Evolutionary conservation across 345 rosid genomes (phyloP).

Genomic region (Eucalyptus melliodora): DNA sequence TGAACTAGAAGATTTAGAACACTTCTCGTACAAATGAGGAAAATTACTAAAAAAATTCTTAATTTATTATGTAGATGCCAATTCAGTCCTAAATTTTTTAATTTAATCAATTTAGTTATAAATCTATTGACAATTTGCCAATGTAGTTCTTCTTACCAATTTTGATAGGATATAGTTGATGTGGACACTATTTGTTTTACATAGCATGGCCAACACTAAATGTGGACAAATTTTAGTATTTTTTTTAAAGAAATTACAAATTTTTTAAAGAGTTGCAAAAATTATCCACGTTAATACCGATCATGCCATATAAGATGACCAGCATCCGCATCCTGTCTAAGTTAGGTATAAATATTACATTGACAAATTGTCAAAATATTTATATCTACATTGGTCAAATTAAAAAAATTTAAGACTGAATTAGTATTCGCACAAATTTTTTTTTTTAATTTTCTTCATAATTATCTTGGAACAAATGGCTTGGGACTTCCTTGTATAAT

Average conservation of each 20-base stretch:
- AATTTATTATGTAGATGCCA: neutral
- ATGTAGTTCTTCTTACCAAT: neutral
- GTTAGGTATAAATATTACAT: neutral
- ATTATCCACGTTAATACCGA: fast-evolving
- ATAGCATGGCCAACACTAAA: fast-evolving
- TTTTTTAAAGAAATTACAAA: neutral
- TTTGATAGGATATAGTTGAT: neutral
- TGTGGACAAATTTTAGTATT: neutral
- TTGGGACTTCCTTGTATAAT: neutral
- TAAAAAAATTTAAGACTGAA: neutral
- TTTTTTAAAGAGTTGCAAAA: neutral
- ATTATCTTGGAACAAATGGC: neutral
- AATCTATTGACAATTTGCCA: neutral
- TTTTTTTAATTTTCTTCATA: neutral
- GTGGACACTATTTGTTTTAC: fast-evolving
- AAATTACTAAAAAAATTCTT: neutral
- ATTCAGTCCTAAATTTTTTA: fast-evolving
- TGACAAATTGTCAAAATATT: neutral
- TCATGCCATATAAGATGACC: neutral
- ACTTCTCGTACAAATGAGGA: neutral
- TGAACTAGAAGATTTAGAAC: neutral
- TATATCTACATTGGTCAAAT: neutral
- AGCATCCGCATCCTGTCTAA: fast-evolving
- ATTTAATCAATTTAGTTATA: neutral
- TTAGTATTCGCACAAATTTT: neutral